Evolutionary conservation across 352 stramenopile species (phyloP).

Genomic region (Halophytophthora polymorphica): DNA sequence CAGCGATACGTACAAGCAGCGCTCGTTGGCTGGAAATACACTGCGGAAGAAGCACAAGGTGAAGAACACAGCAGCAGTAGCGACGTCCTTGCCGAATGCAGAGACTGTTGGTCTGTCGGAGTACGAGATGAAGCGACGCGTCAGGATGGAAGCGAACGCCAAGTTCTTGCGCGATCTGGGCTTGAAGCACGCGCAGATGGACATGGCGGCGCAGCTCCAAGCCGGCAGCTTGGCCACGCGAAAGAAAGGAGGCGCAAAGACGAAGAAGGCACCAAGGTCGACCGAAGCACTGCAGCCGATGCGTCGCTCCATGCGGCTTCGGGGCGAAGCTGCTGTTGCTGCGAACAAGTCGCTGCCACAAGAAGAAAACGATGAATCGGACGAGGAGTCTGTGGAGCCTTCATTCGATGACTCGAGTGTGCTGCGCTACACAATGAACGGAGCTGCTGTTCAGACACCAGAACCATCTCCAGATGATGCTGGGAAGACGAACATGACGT

Average conservation of each 20-base stretch:
- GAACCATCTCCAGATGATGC: neutral
- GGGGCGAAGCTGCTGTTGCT: slow-evolving; percentile 15
- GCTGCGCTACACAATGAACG: slow-evolving; percentile 27
- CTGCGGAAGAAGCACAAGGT: neutral
- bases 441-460: neutral
- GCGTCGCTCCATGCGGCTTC: slow-evolving; percentile 34
- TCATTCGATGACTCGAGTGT: slow-evolving; percentile 35
- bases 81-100: neutral
- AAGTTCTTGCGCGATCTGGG: slow-evolving; percentile 43
- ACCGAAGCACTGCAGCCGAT: slow-evolving; percentile 9
- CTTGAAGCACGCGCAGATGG: slow-evolving; percentile 25
- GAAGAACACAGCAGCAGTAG: neutral
- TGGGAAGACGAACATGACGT: neutral
- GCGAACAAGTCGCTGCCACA: neutral
- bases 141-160: slow-evolving; percentile 40
- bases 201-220: slow-evolving; percentile 16
- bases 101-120: slow-evolving; percentile 20
- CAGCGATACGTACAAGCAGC: too few relatives aligned
- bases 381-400: slow-evolving; percentile 7
- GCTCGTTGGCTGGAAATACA: neutral
- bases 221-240: neutral
- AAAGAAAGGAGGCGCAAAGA: slow-evolving; percentile 2
- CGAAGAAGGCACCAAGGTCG: slow-evolving; percentile 3
- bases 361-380: slow-evolving; percentile 7
- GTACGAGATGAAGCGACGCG: slow-evolving; percentile 43